These are phyloP conservation scores for Fennellomyces sp. DNA, from an alignment of 371 early-diverging fungal species.

Conservation along the genomic window DNA sequence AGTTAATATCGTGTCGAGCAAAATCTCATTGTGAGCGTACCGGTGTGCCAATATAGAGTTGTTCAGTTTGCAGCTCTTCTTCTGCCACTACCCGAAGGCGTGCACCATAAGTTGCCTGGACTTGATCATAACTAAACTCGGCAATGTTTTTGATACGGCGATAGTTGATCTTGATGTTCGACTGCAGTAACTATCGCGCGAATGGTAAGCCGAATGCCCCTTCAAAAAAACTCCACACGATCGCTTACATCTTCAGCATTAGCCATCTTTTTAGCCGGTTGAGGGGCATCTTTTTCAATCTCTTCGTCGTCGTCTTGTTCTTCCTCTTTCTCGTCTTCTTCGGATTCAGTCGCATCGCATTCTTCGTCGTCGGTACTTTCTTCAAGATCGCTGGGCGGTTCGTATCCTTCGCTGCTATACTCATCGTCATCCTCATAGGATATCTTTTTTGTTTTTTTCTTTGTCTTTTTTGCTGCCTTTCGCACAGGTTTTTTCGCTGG, in stretches of 20 bases:
- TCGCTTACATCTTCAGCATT: not conserved
- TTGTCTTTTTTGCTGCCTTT: constrained; percentile 13
- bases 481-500: constrained; percentile 12
- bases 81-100: constrained; percentile 25
- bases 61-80: constrained; percentile 30
- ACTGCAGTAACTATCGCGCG: not conserved
- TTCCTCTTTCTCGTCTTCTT: constrained; percentile 17
- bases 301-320: constrained; percentile 8
- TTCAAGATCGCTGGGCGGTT: not conserved
- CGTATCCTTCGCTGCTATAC: constrained; percentile 2
- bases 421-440: not conserved
- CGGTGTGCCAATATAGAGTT: constrained; percentile 29
- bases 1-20: not conserved
- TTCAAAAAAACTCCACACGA: not conserved
- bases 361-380: constrained; percentile 3
- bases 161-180: constrained; percentile 4
- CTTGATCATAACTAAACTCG: constrained; percentile 19
- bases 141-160: constrained; percentile 14
- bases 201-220: not conserved
- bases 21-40: constrained; percentile 18
- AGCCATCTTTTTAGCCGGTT: not conserved
- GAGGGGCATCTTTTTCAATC: not conserved
- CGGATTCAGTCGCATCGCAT: constrained; percentile 17
- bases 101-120: constrained; percentile 24
- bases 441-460: constrained; percentile 8